Evolutionary conservation across 192 early-diverging fungal genomes (phyloP), one percentile per base, ranked within the genome.

Genomic region (Coemansia sp.): DNA sequence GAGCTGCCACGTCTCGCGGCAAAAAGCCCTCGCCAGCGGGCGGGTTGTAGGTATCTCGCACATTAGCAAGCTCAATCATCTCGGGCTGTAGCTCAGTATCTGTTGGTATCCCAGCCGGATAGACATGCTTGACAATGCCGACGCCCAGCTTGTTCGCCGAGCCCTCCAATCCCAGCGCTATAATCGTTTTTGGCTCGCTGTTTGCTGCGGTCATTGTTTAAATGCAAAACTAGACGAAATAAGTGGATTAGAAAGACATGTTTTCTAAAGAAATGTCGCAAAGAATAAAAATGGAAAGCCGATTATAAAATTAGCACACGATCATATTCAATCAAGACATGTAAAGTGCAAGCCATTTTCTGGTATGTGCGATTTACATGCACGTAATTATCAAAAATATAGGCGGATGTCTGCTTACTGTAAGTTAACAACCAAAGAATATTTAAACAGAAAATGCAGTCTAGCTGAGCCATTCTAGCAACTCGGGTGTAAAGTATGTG

Each of bases 101-200:
- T 34, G 50, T 26, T 23, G 73, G 56, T 24, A 76, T 66, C 25
- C 79, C 74, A 23, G 6, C 15, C 7, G 71, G 47, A 31, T 81
- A 79, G 3, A 70, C 59, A 66, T 97, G 94, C 52, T 84, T 82
- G 55, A 99, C 90, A 67, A 99, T 88, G 3, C 97, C 97, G 6
- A 99, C 85, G 11, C 97, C 96, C 50, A 99, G 83, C 80, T 99
- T 99, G 84, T 99, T 99, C 40, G 97, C 97, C 8, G 90, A 92
- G 31, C 94, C 94, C 74, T 93, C 91, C 56, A 89, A 84, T 11
- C 91, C 91, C 59, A 93, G 65, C 20, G 89, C 89, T 60, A 90
- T 85, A 53, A 88, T 81, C 26, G 82, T 78, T 34, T 25, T 71
- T 49, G 79, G 54, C 47, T 56, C 26, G 11, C 38, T 21, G 31